A percentile compares a stretch with the other conserved stretches of the same genome.
These are phyloP conservation scores for Colletotrichum theobromicola DNA, from an alignment of 2,329 filamentous ascomycete genomes.

Conservation along the genomic window DNA sequence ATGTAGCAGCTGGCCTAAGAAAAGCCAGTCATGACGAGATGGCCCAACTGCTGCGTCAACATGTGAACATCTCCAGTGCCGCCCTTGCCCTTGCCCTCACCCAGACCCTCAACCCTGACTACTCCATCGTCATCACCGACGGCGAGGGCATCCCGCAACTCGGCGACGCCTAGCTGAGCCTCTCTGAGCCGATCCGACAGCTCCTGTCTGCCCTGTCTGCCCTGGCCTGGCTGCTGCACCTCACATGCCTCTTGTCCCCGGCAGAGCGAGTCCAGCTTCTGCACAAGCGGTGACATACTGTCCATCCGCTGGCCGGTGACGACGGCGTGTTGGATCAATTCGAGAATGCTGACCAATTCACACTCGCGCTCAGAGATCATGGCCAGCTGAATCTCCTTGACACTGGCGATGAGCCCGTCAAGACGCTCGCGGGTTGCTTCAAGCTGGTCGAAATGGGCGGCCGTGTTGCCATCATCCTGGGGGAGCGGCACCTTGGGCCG, in stretches of 20 bases:
- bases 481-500: not conserved
- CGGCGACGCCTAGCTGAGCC: not conserved
- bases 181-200: not conserved
- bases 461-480: not conserved
- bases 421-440: not conserved
- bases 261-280: not conserved
- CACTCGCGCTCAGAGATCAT: not conserved
- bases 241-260: not conserved
- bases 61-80: not conserved
- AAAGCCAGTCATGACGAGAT: not conserved
- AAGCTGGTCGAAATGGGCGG: not conserved
- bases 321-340: not conserved
- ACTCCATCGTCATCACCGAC: not conserved
- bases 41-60: not conserved
- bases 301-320: not conserved
- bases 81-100: not conserved
- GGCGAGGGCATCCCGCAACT: not conserved
- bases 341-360: not conserved
- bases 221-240: not conserved
- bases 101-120: not conserved
- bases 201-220: not conserved
- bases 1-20: fast-evolving
- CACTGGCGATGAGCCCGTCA: not conserved
- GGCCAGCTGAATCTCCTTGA: not conserved
- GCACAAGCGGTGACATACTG: not conserved